These are phyloP conservation scores for Paecilomyces dactylethromorphus DNA, from an alignment of 2,329 filamentous ascomycete species.

Conservation along the genomic window DNA sequence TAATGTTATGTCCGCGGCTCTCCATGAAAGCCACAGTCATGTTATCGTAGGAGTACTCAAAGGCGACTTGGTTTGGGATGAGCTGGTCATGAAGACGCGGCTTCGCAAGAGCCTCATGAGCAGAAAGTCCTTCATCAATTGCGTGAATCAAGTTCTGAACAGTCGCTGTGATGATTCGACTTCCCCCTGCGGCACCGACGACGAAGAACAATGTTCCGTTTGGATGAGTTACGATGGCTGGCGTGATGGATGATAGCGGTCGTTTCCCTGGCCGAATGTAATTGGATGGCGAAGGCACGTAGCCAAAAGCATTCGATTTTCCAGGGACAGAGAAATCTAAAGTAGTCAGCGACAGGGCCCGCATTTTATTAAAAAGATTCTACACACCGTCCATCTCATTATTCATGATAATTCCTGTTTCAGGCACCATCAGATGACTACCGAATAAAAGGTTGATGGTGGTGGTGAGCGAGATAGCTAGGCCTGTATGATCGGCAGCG, in stretches of 20 bases:
- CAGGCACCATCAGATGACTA: constrained; percentile 67
- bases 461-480: constrained; percentile 76
- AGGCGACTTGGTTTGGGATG: constrained; percentile 59
- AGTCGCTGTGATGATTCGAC: constrained; percentile 73
- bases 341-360: neutral
- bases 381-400: constrained; percentile 49
- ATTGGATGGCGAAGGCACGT: constrained; percentile 71
- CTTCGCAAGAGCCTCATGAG: constrained; percentile 55
- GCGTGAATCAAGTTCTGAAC: constrained; percentile 68
- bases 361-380: neutral
- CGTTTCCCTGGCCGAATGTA: constrained; percentile 76
- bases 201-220: constrained; percentile 61
- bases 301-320: constrained; percentile 73
- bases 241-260: constrained; percentile 74
- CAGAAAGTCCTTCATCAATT: constrained; percentile 58
- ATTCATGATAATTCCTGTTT: constrained; percentile 74
- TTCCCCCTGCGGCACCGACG: constrained; percentile 73
- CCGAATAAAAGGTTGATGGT: constrained; percentile 88
- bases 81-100: constrained; percentile 78
- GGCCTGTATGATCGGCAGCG: constrained; percentile 62
- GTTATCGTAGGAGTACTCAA: constrained; percentile 66
- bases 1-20: constrained; percentile 63
- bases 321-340: constrained; percentile 81
- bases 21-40: constrained; percentile 57
- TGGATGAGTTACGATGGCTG: constrained; percentile 65